Evolutionary conservation across 805 yeast species (phyloP), one percentile per base, ranked within the genome.

Genomic region (Myxozyma udenii): DNA sequence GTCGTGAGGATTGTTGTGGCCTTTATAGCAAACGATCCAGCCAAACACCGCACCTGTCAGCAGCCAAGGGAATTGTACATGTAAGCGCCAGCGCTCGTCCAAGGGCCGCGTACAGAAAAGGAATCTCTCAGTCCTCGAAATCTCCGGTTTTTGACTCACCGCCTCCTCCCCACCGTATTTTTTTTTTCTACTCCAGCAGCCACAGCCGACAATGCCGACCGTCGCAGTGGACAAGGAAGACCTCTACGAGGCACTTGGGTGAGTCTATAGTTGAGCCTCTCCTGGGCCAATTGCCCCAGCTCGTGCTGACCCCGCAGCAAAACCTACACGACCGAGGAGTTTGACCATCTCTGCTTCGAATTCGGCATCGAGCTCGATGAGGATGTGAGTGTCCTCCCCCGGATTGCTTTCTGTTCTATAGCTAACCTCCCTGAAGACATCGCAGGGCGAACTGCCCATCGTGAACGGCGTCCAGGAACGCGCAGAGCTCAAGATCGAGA

Each of bases 141-240:
- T n/a, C n/a, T n/a, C n/a, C n/a, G n/a, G n/a, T n/a, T n/a, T n/a
- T n/a, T n/a, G n/a, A n/a, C n/a, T n/a, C n/a, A n/a, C n/a, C n/a
- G n/a, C n/a, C n/a, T n/a, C n/a, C n/a, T n/a, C n/a, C n/a, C n/a
- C n/a, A n/a, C n/a, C n/a, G n/a, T n/a, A n/a, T n/a, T n/a, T n/a
- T n/a, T n/a, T n/a, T n/a, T n/a, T n/a, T n/a, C n/a, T n/a, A n/a
- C n/a, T n/a, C n/a, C n/a, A n/a, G n/a, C n/a, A n/a, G n/a, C n/a
- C n/a, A n/a, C n/a, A n/a, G n/a, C n/a, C n/a, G n/a, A n/a, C n/a
- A 46, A 93, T 93, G 99, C 99, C 99, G 74, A 93, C 98, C 71
- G 78, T 93, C 66, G 79, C 95, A 26, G 97, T 93, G 60, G 97
- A 93, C 70, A 90, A 95, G 69, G 86, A 84, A 67, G 98, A 93